phyloP scores from a whole-genome alignment of 306 rosid genomes.

The Begonia fuchsioides region DNA sequence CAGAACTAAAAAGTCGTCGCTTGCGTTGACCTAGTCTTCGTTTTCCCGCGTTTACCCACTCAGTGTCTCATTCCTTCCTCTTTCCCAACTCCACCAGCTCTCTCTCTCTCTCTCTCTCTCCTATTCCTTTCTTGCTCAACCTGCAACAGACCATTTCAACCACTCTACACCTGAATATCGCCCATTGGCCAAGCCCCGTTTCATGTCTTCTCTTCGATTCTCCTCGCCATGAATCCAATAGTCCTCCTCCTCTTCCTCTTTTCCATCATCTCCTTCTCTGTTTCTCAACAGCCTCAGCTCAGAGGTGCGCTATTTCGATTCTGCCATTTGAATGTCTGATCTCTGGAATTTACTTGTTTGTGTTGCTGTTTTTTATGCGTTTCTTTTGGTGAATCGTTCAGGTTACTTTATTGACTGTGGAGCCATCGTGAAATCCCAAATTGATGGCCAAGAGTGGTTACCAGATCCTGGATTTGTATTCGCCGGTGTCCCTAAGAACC shows the following conservation, averaged over 20 bases:
- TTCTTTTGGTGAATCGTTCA: constrained; percentile 2
- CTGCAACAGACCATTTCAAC: constrained; percentile 27
- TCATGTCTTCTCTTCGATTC: constrained; percentile 10
- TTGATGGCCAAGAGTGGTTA: constrained; percentile 36
- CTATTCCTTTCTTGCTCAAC: constrained; percentile 26
- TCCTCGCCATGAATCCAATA: constrained; percentile 24
- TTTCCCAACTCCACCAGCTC: constrained; percentile 20
- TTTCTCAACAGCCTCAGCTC: constrained; percentile 19
- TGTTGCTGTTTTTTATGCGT: constrained; percentile 1
- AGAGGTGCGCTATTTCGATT: constrained; percentile 20
- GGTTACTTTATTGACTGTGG: constrained; percentile 52
- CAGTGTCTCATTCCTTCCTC: constrained; percentile 21
- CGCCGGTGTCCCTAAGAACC: constrained; percentile 30
- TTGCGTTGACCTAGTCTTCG: constrained; percentile 11
- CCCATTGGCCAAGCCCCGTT: neutral
- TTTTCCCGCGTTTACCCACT: constrained; percentile 53
- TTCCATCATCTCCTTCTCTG: constrained; percentile 21
- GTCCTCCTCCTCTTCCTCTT: constrained; percentile 22
- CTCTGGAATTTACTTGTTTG: neutral
- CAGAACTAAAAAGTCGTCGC: constrained; percentile 2
- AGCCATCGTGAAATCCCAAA: constrained; percentile 11
- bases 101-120: neutral
- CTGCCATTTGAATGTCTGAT: neutral
- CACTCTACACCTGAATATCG: constrained; percentile 4
- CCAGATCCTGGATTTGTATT: constrained; percentile 36